Percentiles rank a stretch among this genome's conserved stretches.
phyloP scores from a whole-genome alignment of 2,329 filamentous ascomycete species.

The Pleurostoma richardsiae region DNA sequence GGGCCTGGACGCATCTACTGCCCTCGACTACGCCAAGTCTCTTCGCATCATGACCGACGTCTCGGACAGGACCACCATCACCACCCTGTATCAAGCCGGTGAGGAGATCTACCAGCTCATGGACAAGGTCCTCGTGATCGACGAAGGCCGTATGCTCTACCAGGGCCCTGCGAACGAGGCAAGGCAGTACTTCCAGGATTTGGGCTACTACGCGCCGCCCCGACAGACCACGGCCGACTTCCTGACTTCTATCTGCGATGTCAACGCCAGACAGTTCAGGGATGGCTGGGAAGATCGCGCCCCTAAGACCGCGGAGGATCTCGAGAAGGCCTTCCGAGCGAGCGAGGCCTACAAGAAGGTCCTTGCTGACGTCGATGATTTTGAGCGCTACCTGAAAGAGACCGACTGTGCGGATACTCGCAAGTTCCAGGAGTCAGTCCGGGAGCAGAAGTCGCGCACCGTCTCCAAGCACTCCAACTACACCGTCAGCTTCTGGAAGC shows the following conservation, averaged over 20 bases:
- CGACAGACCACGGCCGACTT: conserved; percentile 71
- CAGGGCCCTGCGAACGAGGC: conserved; percentile 60
- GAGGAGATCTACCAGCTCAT: conserved; percentile 57
- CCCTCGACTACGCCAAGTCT: conserved; percentile 60
- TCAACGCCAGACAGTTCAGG: conserved; percentile 64
- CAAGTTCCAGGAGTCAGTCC: conserved; percentile 61
- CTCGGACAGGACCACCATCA: conserved; percentile 51
- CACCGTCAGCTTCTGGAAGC: conserved; percentile 68
- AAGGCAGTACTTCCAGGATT: conserved; percentile 58
- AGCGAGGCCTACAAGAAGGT: conserved; percentile 53
- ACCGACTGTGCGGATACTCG: conserved; percentile 56
- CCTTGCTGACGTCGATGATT: conserved; percentile 47
- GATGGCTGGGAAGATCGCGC: conserved; percentile 59
- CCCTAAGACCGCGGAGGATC: conserved; percentile 64
- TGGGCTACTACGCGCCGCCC: conserved; percentile 58
- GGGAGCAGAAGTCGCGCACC: conserved; percentile 62
- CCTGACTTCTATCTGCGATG: conserved; percentile 70
- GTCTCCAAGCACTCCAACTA: conserved; percentile 67
- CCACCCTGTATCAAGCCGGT: conserved; percentile 62
- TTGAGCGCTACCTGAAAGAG: conserved; percentile 32
- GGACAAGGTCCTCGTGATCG: conserved; percentile 64
- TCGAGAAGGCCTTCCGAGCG: conserved; percentile 61
- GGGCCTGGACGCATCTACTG: conserved; percentile 61
- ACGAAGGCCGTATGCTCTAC: conserved; percentile 64
- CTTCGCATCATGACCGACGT: conserved; percentile 64